These are phyloP conservation scores for Carex kokanica DNA, from an alignment of 176 grass and related monocot species.

Conservation along the genomic window DNA sequence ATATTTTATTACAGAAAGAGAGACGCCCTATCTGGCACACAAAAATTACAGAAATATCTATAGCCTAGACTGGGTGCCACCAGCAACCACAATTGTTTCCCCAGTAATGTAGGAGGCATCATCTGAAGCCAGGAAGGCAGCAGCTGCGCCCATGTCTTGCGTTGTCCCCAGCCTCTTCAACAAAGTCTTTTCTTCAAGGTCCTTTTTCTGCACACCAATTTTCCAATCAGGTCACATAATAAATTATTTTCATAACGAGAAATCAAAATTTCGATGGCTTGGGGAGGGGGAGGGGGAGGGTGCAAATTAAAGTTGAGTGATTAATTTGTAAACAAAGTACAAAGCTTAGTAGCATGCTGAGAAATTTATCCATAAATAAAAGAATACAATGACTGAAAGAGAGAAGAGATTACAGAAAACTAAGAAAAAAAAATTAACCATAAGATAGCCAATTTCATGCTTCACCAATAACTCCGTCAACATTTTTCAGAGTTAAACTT, in stretches of 20 bases:
- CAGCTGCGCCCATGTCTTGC: conserved; percentile 74
- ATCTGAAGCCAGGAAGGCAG: conserved; percentile 73
- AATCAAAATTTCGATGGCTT: not conserved
- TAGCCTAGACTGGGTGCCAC: conserved; percentile 66
- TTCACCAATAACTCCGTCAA: not conserved
- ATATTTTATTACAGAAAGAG: not conserved
- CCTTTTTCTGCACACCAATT: conserved; percentile 50
- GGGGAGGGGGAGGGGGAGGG: too few relatives aligned
- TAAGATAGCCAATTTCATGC: not conserved
- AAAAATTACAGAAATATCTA: conserved; percentile 18
- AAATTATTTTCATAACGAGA: not conserved
- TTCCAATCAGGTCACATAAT: conserved; percentile 1
- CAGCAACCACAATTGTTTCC: conserved; percentile 88
- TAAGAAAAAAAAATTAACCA: not conserved
- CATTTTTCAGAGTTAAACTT: not conserved
- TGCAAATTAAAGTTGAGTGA: not conserved
- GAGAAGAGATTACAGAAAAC: not conserved
- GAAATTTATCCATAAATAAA: not conserved
- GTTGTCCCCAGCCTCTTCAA: conserved; percentile 77
- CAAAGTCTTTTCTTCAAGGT: conserved; percentile 41
- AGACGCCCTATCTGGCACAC: not conserved
- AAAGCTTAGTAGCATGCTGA: not conserved
- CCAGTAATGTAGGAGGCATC: conserved; percentile 82
- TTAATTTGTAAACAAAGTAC: not conserved
- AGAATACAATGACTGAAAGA: not conserved